Conservation (phyloP, 768 basidiomycete species). For the Tulasnella sp. region DNA sequence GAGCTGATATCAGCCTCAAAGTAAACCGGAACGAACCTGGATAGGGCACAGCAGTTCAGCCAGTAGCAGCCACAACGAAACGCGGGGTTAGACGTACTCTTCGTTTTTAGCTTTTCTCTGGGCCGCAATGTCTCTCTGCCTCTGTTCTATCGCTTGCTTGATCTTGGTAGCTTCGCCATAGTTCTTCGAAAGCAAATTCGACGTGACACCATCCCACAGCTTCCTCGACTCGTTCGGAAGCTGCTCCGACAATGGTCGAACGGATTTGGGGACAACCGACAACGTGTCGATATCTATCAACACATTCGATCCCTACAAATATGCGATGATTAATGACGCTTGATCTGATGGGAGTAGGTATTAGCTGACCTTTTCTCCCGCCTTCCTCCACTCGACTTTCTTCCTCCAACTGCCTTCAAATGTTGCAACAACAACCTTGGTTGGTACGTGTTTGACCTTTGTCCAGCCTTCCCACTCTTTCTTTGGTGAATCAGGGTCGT, state of each 20-base stretch:
- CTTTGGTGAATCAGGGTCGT: slow-evolving; percentile 64
- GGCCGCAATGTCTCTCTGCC: slow-evolving; percentile 81
- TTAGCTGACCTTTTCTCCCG: slow-evolving; percentile 42
- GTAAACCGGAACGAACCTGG: slow-evolving; percentile 67
- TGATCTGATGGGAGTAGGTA: slow-evolving; percentile 29
- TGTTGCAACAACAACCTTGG: slow-evolving; percentile 66
- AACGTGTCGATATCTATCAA: slow-evolving; percentile 75
- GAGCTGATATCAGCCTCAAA: slow-evolving; percentile 66
- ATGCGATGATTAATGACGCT: slow-evolving; percentile 24
- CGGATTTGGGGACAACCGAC: slow-evolving; percentile 71
- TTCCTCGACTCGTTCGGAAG: slow-evolving; percentile 74
- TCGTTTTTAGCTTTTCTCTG: slow-evolving; percentile 78
- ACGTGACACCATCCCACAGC: slow-evolving; percentile 84
- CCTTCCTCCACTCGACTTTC: slow-evolving; percentile 72
- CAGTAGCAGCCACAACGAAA: slow-evolving; percentile 1
- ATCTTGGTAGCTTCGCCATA: slow-evolving; percentile 86
- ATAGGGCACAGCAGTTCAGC: background rate
- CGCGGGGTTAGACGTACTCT: slow-evolving; percentile 53
- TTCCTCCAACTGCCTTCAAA: slow-evolving; percentile 89
- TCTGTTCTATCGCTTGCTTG: slow-evolving; percentile 91
- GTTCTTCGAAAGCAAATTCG: slow-evolving; percentile 71
- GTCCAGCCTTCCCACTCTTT: slow-evolving; percentile 40
- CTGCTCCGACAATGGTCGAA: slow-evolving; percentile 79
- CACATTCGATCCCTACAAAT: slow-evolving; percentile 53
- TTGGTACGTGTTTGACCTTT: slow-evolving; percentile 81